phyloP scores from a whole-genome alignment of 306 rosid genomes.

The Calophaca sinica region DNA sequence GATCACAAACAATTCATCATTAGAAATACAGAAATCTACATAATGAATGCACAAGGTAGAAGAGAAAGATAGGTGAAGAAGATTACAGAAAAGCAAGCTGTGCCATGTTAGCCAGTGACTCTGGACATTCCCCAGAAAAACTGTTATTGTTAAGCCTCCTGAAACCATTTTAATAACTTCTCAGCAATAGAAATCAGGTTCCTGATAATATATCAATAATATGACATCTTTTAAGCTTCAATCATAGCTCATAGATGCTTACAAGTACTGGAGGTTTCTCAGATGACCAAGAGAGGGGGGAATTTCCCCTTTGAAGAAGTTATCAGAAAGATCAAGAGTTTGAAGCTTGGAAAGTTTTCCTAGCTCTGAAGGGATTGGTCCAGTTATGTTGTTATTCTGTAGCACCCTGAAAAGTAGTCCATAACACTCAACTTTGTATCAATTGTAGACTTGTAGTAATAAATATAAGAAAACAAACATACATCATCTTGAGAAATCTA shows the following conservation, averaged over 20 bases:
- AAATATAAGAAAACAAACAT: background rate
- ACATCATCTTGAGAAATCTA: constrained; percentile 1
- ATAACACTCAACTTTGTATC: background rate
- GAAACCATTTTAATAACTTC: constrained; percentile 44
- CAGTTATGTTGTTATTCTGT: constrained; percentile 90
- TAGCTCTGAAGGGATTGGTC: constrained; percentile 78
- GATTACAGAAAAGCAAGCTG: constrained; percentile 84
- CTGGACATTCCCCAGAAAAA: constrained; percentile 73
- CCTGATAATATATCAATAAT: background rate
- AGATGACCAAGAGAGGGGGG: constrained; percentile 75
- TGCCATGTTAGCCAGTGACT: constrained; percentile 82
- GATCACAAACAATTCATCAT: constrained; percentile 34
- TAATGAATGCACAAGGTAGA: constrained; percentile 22
- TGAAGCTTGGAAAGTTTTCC: constrained; percentile 80
- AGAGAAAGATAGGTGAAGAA: constrained; percentile 40
- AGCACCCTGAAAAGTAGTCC: constrained; percentile 65
- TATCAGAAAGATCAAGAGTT: constrained; percentile 87
- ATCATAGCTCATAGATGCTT: constrained; percentile 50
- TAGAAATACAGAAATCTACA: constrained; percentile 2
- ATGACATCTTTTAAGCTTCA: constrained; percentile 11
- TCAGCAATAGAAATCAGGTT: constrained; percentile 38
- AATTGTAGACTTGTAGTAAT: background rate
- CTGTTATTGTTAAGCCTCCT: constrained; percentile 97
- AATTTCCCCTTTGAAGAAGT: constrained; percentile 73
- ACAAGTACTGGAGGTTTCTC: constrained; percentile 84